Conservation (phyloP, 1,284 basidiomycete genomes). For the Leccinum griseonigrum region DNA sequence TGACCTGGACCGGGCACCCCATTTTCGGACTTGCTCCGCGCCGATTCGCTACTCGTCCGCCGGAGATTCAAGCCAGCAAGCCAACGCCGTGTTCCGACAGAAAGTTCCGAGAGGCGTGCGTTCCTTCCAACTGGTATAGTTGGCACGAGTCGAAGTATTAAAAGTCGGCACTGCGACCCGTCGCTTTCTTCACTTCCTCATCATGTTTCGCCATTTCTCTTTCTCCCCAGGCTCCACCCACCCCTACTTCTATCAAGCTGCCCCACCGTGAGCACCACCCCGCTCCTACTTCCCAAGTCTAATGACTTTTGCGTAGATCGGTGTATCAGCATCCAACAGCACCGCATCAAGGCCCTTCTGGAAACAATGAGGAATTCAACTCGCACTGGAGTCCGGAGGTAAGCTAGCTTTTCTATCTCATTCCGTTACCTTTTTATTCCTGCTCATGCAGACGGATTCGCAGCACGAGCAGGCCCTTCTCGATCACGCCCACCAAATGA, state of each 20-base stretch:
- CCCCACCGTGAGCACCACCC: neutral
- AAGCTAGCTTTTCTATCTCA: neutral
- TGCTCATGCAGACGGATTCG: neutral
- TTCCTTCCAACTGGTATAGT: neutral
- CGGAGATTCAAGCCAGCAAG: neutral
- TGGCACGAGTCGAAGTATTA: slow-evolving; percentile 8
- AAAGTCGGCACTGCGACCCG: neutral
- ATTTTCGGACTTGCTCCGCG: neutral
- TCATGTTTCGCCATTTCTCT: neutral
- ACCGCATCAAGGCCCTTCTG: neutral
- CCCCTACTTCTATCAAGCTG: neutral
- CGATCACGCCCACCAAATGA: neutral
- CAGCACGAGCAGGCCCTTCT: slow-evolving; percentile 8
- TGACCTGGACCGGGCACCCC: neutral
- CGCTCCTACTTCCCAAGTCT: neutral
- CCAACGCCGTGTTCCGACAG: neutral
- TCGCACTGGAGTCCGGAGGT: slow-evolving; percentile 4
- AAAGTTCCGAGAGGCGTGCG: neutral
- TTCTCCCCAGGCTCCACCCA: accelerated
- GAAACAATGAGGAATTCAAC: neutral
- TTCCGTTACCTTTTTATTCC: neutral
- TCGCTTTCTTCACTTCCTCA: neutral
- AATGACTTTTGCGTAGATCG: neutral
- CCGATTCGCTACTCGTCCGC: neutral
- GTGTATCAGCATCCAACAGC: neutral